These are phyloP conservation scores for Smallanthus sonchifolius DNA, from an alignment of 129 eudicot genomes.

Conservation along the genomic window DNA sequence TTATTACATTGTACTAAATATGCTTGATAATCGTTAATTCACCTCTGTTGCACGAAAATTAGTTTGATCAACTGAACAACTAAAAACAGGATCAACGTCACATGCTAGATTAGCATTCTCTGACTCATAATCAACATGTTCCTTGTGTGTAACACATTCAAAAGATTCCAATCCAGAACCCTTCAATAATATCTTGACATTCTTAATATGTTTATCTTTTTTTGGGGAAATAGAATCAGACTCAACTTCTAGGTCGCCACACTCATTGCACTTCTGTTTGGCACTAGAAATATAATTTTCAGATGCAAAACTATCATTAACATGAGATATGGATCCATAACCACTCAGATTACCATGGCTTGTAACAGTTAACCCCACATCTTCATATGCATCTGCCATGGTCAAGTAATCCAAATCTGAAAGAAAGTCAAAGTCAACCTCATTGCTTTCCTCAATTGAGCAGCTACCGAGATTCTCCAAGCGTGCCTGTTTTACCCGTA, in stretches of 20 bases:
- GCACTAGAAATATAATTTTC: conserved; percentile 16
- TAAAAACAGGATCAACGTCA: conserved; percentile 15
- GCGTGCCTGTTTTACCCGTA: conserved; percentile 75
- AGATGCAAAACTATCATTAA: conserved; percentile 48
- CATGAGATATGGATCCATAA: conserved; percentile 45
- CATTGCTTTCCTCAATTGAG: conserved; percentile 25
- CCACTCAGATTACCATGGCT: conserved; percentile 12
- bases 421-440: conserved; percentile 42
- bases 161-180: conserved; percentile 11
- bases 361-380: conserved; percentile 49
- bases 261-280: conserved; percentile 21
- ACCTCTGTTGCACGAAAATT: conserved; percentile 38
- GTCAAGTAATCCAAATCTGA: conserved; percentile 62
- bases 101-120: conserved; percentile 23
- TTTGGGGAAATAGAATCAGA: conserved; percentile 9
- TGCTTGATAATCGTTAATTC: conserved; percentile 5
- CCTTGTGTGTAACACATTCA: conserved; percentile 22
- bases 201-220: conserved; percentile 2
- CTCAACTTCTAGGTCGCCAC: conserved; percentile 1
- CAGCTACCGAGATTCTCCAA: conserved; percentile 28
- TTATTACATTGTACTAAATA: neutral
- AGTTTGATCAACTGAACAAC: conserved; percentile 24
- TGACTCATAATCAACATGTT: conserved; percentile 11
- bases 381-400: conserved; percentile 73
- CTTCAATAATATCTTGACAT: neutral